Conservation (phyloP, 768 basidiomycete species). For the Boletus reticulatus region DNA sequence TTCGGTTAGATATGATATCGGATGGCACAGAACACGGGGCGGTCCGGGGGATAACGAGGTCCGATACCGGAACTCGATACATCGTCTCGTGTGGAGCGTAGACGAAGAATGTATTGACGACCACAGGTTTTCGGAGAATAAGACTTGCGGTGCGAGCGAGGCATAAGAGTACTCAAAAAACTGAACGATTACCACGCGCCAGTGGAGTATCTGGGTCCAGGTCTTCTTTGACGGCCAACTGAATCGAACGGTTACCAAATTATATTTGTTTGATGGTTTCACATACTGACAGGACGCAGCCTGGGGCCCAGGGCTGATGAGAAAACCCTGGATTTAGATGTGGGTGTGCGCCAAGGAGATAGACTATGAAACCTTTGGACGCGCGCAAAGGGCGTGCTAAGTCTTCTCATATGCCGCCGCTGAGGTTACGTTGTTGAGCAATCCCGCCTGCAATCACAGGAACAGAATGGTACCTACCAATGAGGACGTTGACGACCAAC, state of each 20-base stretch:
- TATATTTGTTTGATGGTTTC: constrained; percentile 9
- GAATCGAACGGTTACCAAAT: constrained; percentile 25
- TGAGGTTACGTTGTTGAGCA: constrained; percentile 8
- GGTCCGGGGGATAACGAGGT: constrained; percentile 18
- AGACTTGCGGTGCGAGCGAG: background rate
- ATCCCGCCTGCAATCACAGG: constrained; percentile 12
- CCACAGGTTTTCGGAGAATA: constrained; percentile 19
- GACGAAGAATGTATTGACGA: constrained; percentile 1
- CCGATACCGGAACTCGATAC: constrained; percentile 23
- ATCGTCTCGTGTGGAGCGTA: background rate
- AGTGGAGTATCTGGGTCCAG: constrained; percentile 28
- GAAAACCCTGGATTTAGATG: constrained; percentile 22
- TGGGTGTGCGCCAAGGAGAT: constrained; percentile 11
- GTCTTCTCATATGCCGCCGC: constrained; percentile 19
- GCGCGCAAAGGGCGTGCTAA: constrained; percentile 30
- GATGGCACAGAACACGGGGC: constrained; percentile 6
- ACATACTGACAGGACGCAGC: constrained; percentile 13
- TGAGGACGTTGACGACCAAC: background rate
- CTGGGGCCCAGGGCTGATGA: constrained; percentile 18
- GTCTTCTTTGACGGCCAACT: constrained; percentile 15
- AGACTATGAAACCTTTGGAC: constrained; percentile 19
- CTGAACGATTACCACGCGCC: constrained; percentile 25
- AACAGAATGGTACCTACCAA: constrained; percentile 2
- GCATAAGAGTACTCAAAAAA: constrained; percentile 8
- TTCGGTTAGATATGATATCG: constrained; percentile 30